phyloP scores from a whole-genome alignment of 805 yeast genomes.

The Sugiyamaella marilandica region DNA sequence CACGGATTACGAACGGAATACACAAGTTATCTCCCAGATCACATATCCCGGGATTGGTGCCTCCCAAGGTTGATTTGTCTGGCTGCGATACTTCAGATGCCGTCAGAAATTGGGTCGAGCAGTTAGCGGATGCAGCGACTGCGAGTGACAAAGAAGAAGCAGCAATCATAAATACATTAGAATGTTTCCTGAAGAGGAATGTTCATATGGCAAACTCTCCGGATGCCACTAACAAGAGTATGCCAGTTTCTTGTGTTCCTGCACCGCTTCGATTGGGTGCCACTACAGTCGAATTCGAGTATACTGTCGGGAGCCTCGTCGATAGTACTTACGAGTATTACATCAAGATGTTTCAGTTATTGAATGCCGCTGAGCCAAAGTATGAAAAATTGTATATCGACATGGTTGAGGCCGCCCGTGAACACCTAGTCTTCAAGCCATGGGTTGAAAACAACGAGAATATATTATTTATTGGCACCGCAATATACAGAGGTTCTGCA shows the following conservation, averaged over 20 bases:
- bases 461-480: slow-evolving; percentile 32
- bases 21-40: slow-evolving; percentile 32
- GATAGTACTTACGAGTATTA: slow-evolving; percentile 48
- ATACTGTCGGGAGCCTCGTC: slow-evolving; percentile 40
- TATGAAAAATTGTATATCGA: slow-evolving; percentile 33
- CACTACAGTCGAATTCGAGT: slow-evolving; percentile 11
- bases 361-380: slow-evolving; percentile 36
- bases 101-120: not conserved
- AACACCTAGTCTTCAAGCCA: slow-evolving; percentile 44
- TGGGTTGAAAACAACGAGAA: slow-evolving; percentile 39
- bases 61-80: slow-evolving; percentile 44
- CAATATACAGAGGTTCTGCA: not conserved
- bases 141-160: not conserved
- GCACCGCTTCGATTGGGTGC: not conserved
- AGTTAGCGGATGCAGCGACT: slow-evolving; percentile 17
- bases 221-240: not conserved
- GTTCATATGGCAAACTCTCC: slow-evolving; percentile 1
- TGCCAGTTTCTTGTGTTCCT: not conserved
- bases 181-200: not conserved
- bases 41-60: slow-evolving; percentile 41
- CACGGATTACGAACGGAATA: slow-evolving; percentile 40
- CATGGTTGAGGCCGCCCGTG: slow-evolving; percentile 35
- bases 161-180: too few species aligned
- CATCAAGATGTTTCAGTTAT: slow-evolving; percentile 44
- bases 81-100: slow-evolving; percentile 39